Evolutionary conservation across 2,329 filamentous ascomycete genomes (phyloP), one percentile per base, ranked within the genome.

Genomic region (Passalora sequoiae): DNA sequence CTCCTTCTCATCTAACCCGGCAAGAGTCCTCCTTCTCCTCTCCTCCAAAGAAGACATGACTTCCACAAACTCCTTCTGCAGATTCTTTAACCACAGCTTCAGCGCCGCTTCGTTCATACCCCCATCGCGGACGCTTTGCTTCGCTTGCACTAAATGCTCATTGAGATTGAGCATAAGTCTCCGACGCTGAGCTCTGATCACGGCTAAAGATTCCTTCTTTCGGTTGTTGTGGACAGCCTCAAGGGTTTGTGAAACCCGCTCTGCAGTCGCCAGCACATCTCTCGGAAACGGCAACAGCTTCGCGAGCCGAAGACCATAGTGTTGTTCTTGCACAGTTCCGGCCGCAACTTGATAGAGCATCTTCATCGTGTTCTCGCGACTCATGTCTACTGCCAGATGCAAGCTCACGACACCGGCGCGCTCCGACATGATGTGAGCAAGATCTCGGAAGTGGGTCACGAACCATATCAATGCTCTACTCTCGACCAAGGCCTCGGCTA

Each of bases 261-360:
- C 79, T 0, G 89, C 91, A 22, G 76, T 72, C 5, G 81, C 68
- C 2, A 94, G 69, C 3, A 95, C 78, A 1, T 67, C 66, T 0
- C 73, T 62, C 0, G 91, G 88, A 5, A 95, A 74, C 0, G 84
- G 81, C 17, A 92, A 73, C 0, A 88, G 76, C 22, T 79, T 78
- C 0, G 91, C 89, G 3, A 96, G 74, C 1, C 81, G 75, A n/a
- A 96, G 75, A 0, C 92, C 92, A 57, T 98, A 98, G 54, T 88
- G 81, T 33, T 79, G 71, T 42, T 87, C 80, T 43, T 78, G 68
- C 1, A 86, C 77, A 0, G 77, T 78, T 0, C 92, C 91, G 10
- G 83, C 76, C 0, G 78, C 73, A 27, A 96, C 76, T 51, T 82
- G 89, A 67, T 97, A 97, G 0, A 92, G 71, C 89, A 97, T 96